Evolutionary conservation across 2,329 filamentous ascomycete species (phyloP), one percentile per base, ranked within the genome.

Genomic region (Trichoderma sp.): DNA sequence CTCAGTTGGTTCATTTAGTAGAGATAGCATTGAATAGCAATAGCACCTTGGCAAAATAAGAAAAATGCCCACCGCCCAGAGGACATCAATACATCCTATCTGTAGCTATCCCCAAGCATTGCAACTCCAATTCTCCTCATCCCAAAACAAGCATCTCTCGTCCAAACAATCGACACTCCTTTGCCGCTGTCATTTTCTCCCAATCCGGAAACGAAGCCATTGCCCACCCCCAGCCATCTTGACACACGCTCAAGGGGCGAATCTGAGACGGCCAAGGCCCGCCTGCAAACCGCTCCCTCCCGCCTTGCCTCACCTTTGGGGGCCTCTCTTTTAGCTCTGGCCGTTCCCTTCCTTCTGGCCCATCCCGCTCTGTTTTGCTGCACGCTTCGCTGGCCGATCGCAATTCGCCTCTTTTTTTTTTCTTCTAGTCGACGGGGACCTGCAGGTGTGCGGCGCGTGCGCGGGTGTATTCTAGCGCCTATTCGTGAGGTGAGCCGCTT

Each of bases 231-330:
- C 68, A 64, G 68, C 61, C 68, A 64, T 70, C 59, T 57, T 64
- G 68, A 70, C 59, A 64, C 68, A 64, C 68, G 47, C 68, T 43
- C 68, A 53, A 70, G 58, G 59, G 68, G 68, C n/a, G n/a, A 23
- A 26, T 57, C 34, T 70, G 68, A 32, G 39, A 69, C 68, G 68
- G 68, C 68, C 68, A 70, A 70, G 50, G 50, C 23, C 47, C 36
- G 47, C 68, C 47, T 47, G 28, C 58, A 50, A 28, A 32, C 43
- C 68, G 26, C 47, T 64, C 59, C n/a, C 55, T 43, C 55, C 47
- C 34, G 23, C 50, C 55, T 64, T 13, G 30, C 47, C 53, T 68
- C 36, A 58, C 34, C 50, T 58, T 53, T 50, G 63, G 62, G 43
- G 43, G 62, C 62, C 36, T 65, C 39, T 65, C 30, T 28, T 62